Percentiles rank a stretch among this genome's conserved stretches.
Evolutionary conservation across 306 rosid species (phyloP).

Genomic region (Citrullus colocynthis): DNA sequence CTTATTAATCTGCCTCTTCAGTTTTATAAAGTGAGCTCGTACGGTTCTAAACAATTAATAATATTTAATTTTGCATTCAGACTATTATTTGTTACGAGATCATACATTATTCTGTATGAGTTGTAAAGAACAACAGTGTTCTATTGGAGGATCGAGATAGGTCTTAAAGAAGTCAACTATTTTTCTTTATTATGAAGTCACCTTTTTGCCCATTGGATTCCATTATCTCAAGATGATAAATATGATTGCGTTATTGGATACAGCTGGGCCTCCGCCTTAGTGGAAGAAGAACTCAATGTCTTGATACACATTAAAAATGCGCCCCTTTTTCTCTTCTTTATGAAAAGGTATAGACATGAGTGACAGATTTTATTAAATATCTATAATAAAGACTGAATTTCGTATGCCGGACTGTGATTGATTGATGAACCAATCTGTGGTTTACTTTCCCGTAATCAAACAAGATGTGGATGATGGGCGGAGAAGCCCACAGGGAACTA

Average conservation of each 20-base stretch:
- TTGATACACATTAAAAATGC: neutral
- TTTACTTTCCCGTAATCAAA: neutral
- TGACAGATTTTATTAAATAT: neutral
- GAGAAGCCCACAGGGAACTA: neutral
- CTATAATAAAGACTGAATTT: neutral
- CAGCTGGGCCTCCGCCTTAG: neutral
- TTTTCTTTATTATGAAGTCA: neutral
- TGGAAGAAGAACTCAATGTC: constrained; percentile 3
- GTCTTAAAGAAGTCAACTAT: neutral
- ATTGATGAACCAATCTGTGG: neutral
- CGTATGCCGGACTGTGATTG: neutral
- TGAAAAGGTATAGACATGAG: neutral
- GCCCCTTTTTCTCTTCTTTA: neutral
- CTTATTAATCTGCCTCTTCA: neutral
- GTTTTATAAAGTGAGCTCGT: neutral
- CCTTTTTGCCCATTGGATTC: constrained; percentile 6
- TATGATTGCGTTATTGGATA: constrained; percentile 3
- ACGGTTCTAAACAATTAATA: neutral
- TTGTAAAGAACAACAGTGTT: neutral
- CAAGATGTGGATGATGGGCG: neutral
- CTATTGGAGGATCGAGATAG: neutral
- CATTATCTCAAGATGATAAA: neutral
- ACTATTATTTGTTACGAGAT: neutral
- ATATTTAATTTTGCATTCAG: neutral
- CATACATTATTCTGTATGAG: neutral